phyloP scores from a whole-genome alignment of 345 rosid genomes.

The Schrenkiella parvula region DNA sequence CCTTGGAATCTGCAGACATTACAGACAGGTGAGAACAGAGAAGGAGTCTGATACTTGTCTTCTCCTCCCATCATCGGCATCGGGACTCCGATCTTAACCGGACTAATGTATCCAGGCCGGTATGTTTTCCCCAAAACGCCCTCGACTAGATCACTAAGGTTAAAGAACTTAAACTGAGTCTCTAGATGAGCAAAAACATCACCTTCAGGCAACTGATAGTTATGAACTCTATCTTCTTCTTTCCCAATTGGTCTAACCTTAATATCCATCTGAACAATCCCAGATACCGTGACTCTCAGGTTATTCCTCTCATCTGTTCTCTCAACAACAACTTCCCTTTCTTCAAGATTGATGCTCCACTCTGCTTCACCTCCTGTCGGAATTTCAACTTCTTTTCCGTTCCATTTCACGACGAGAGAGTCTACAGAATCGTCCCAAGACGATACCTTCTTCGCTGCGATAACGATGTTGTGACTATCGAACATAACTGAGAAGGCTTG shows the following conservation, averaged over 20 bases:
- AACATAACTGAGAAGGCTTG: slow-evolving; percentile 61
- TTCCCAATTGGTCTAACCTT: slow-evolving; percentile 54
- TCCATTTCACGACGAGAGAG: slow-evolving; percentile 44
- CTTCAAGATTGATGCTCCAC: slow-evolving; percentile 31
- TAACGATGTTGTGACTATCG: slow-evolving; percentile 48
- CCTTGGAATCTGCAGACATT: slow-evolving; percentile 46
- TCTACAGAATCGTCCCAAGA: slow-evolving; percentile 50
- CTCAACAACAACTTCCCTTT: slow-evolving; percentile 38
- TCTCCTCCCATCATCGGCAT: slow-evolving; percentile 81
- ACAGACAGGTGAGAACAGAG: slow-evolving; percentile 52
- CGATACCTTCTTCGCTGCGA: slow-evolving; percentile 49
- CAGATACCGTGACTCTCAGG: slow-evolving; percentile 39
- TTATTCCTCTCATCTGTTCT: slow-evolving; percentile 53
- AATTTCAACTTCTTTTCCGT: slow-evolving; percentile 38
- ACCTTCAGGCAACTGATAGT: slow-evolving; percentile 29
- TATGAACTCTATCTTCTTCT: slow-evolving; percentile 52
- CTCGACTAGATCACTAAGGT: slow-evolving; percentile 48
- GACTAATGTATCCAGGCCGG: slow-evolving; percentile 53
- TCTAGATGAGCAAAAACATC: slow-evolving; percentile 73
- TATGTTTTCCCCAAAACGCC: slow-evolving; percentile 76
- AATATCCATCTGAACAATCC: slow-evolving; percentile 43
- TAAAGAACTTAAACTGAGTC: slow-evolving; percentile 55
- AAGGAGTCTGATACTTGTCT: slow-evolving; percentile 55
- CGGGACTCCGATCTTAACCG: slow-evolving; percentile 57
- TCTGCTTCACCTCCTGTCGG: slow-evolving; percentile 42